A percentile compares a stretch with the other conserved stretches of the same genome.
Conservation (phyloP, 2,329 filamentous ascomycete genomes). For the Trichoderma endophyticum region DNA sequence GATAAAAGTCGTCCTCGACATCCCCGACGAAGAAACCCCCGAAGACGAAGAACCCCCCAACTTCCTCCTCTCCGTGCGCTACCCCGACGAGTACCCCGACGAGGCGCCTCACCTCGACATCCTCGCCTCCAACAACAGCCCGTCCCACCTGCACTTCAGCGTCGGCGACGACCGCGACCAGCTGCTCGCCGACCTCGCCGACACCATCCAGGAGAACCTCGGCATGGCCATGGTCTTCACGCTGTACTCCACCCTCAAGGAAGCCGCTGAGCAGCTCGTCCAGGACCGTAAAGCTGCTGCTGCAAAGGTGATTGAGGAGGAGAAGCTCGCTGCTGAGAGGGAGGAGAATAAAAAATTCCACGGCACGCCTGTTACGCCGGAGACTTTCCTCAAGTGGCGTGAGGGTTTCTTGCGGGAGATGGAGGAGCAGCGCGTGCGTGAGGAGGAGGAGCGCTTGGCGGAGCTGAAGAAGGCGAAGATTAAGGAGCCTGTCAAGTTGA, state of each 20-base stretch:
- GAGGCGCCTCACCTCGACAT: constrained; percentile 80
- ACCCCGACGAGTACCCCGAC: constrained; percentile 89
- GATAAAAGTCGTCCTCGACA: constrained; percentile 80
- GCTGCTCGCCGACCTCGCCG: constrained; percentile 67
- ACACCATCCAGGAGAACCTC: constrained; percentile 84
- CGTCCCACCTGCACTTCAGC: constrained; percentile 69
- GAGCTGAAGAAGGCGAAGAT: constrained; percentile 76
- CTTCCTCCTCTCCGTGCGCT: constrained; percentile 80
- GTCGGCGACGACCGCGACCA: constrained; percentile 73
- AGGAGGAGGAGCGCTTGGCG: constrained; percentile 75
- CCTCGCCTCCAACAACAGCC: constrained; percentile 65
- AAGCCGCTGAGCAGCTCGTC: constrained; percentile 83
- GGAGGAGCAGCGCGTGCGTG: constrained; percentile 64
- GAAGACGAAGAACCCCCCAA: constrained; percentile 59
- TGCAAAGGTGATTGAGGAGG: constrained; percentile 56
- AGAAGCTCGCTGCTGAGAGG: constrained; percentile 61
- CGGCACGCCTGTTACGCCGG: constrained; percentile 80
- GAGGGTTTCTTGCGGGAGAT: constrained; percentile 75
- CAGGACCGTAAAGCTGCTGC: constrained; percentile 65
- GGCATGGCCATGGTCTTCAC: constrained; percentile 99
- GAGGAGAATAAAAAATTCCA: constrained; percentile 98
- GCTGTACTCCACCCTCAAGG: constrained; percentile 81
- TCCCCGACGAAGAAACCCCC: constrained; percentile 62
- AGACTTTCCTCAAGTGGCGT: constrained; percentile 82
- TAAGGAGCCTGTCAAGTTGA: constrained; percentile 71